Percentiles rank a stretch among this genome's conserved stretches.
These are phyloP conservation scores for Xylaria sp. DNA, from an alignment of 2,329 filamentous ascomycete species.

Conservation along the genomic window DNA sequence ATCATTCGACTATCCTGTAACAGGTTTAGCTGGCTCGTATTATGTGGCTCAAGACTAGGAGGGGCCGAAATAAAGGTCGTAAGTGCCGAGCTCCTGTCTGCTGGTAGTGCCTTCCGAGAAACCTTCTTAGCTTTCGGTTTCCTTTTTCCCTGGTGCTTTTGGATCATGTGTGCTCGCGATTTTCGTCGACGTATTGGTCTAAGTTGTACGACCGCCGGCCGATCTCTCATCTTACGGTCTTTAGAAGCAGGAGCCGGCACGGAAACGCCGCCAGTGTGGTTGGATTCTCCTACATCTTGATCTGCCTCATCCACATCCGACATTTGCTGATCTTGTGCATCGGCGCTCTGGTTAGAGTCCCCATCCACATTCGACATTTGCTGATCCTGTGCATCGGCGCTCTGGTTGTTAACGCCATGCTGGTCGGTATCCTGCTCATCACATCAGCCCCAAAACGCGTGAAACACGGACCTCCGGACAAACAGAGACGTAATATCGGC, in stretches of 20 bases:
- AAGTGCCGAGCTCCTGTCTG: not conserved
- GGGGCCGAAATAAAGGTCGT: slow-evolving; percentile 1
- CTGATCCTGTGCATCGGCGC: too few relatives aligned
- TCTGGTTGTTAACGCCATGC: not conserved
- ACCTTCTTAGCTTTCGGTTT: not conserved
- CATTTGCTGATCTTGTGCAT: too few relatives aligned
- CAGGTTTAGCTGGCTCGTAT: not conserved
- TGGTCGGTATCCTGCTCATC: not conserved
- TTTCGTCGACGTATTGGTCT: not conserved
- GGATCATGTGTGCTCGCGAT: not conserved
- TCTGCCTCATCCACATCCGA: not conserved
- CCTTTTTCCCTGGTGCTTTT: not conserved
- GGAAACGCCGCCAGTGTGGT: too few relatives aligned
- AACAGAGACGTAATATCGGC: slow-evolving; percentile 22
- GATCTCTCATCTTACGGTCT: not conserved
- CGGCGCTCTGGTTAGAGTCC: too few relatives aligned
- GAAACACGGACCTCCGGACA: slow-evolving; percentile 23
- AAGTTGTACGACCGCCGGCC: too few relatives aligned
- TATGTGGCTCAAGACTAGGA: not conserved
- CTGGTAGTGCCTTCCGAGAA: not conserved
- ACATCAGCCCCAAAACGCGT: slow-evolving; percentile 7
- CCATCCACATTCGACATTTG: too few relatives aligned
- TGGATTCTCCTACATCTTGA: too few relatives aligned
- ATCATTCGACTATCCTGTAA: not conserved
- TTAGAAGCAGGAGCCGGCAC: not conserved